phyloP scores from a whole-genome alignment of 73 alveolate species.

The Paraurostyla sp. region DNA sequence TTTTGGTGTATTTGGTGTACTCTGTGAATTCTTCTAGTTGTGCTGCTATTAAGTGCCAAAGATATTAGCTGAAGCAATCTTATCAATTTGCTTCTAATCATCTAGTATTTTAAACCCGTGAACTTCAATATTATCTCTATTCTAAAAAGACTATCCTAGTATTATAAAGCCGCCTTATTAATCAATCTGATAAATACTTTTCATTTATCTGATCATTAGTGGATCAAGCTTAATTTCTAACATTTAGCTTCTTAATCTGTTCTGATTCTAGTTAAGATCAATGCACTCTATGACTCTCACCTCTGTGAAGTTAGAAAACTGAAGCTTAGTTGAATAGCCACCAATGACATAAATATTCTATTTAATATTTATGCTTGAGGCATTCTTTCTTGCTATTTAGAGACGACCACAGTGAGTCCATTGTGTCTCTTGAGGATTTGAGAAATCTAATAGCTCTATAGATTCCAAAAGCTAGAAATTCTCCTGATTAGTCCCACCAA shows the following conservation, averaged over 20 bases:
- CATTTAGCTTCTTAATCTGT: not conserved
- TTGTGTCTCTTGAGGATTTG: conserved; percentile 1
- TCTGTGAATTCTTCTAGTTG: too few relatives aligned
- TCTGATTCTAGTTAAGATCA: not conserved
- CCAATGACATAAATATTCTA: conserved; percentile 21
- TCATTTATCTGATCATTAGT: not conserved
- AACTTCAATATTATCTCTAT: too few relatives aligned
- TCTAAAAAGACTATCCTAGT: too few relatives aligned
- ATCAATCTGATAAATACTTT: not conserved
- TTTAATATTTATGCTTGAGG: not conserved
- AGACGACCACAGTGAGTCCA: not conserved
- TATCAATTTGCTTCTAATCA: too few relatives aligned
- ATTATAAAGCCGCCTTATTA: not conserved
- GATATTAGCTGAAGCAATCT: too few relatives aligned
- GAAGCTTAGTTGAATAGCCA: not conserved
- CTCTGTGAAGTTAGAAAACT: not conserved
- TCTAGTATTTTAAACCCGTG: too few relatives aligned
- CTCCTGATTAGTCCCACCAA: not conserved
- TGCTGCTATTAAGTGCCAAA: too few relatives aligned
- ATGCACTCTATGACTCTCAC: not conserved
- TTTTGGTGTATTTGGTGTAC: too few relatives aligned
- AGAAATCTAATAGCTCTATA: conserved; percentile 4
- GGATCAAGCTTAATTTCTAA: not conserved
- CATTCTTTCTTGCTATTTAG: not conserved
- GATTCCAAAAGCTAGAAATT: not conserved